phyloP scores from a whole-genome alignment of 768 basidiomycete species.

The Trametes coccinea region DNA sequence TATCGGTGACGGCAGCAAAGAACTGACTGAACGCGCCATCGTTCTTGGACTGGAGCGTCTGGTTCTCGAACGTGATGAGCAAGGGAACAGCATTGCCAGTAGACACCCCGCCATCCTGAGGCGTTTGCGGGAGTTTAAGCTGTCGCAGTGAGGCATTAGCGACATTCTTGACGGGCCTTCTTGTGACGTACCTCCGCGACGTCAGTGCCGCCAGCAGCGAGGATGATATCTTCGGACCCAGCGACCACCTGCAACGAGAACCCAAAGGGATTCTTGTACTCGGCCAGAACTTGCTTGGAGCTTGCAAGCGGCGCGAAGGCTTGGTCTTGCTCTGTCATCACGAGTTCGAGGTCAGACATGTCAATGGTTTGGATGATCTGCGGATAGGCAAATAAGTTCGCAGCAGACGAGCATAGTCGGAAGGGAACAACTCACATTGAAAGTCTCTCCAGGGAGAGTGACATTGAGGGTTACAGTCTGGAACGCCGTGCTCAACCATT shows the following conservation, averaged over 20 bases:
- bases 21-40: constrained; percentile 53
- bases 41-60: constrained; percentile 57
- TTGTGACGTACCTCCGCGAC: constrained; percentile 49
- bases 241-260: constrained; percentile 68
- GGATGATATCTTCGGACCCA: constrained; percentile 53
- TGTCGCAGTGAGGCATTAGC: constrained; percentile 23
- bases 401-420: background rate
- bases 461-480: constrained; percentile 63
- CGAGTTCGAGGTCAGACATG: constrained; percentile 56
- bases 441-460: constrained; percentile 60
- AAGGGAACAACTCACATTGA: constrained; percentile 35
- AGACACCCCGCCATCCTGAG: constrained; percentile 60
- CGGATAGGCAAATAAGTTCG: background rate
- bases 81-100: constrained; percentile 68
- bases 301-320: constrained; percentile 61
- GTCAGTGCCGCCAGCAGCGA: constrained; percentile 48
- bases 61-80: constrained; percentile 54
- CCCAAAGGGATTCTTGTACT: constrained; percentile 75
- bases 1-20: constrained; percentile 61
- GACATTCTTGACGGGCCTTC: too few species aligned
- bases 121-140: constrained; percentile 51
- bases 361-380: constrained; percentile 66
- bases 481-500: constrained; percentile 72
- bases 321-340: constrained; percentile 51
- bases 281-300: constrained; percentile 54